Base-by-base conservation (phyloP, 495 filamentous ascomycete species). In the Penicillium daleae region DNA sequence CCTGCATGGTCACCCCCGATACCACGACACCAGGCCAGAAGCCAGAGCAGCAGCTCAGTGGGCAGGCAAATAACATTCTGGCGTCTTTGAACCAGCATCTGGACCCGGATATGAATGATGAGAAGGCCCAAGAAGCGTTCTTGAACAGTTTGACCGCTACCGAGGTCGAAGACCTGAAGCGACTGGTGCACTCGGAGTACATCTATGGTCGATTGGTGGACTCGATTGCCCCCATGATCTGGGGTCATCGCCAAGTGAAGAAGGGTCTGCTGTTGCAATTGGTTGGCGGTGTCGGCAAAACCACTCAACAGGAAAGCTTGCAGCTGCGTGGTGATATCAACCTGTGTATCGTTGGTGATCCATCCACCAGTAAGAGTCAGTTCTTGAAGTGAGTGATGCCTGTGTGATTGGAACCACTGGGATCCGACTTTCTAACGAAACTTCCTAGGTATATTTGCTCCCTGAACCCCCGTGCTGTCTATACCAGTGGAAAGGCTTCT, bases 311-410 rank as follows among this genome's bases (percentile, higher is more conserved):
- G 4, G 95, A 99, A 78, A 93, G 91, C 57, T 92, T 99, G 90
- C 86, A 90, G 58, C 84, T 99, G 26, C 85, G 95, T 81, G 95
- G 95, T 67, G 95, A 99, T 73, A 91, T 99, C 81, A 99, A 99
- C 74, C 93, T 99, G 64, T 99, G 95, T 74, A 92, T 99, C 69
- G 96, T 99, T 57, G 95, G 95, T 65, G 95, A 99, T 71, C 95
- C 95, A 2, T 94, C 91, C n/a, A 99, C 95, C 2, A 95, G 91
- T 63, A 99, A 99, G 76, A 96, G 92, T 61, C 95, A 99, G 70
- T 99, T 99, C 79, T 81, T 99, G 61, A 99, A 99, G 76, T 86
- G 72, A 75, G 82, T 74, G 24, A n/a, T 8, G 31, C 5, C 21
- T 35, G 8, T 39, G 19, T 39, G n/a, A 35, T 33, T 40, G 13